phyloP scores from a whole-genome alignment of 1,139 yeast genomes.

The Saccharomyces hybrid region DNA sequence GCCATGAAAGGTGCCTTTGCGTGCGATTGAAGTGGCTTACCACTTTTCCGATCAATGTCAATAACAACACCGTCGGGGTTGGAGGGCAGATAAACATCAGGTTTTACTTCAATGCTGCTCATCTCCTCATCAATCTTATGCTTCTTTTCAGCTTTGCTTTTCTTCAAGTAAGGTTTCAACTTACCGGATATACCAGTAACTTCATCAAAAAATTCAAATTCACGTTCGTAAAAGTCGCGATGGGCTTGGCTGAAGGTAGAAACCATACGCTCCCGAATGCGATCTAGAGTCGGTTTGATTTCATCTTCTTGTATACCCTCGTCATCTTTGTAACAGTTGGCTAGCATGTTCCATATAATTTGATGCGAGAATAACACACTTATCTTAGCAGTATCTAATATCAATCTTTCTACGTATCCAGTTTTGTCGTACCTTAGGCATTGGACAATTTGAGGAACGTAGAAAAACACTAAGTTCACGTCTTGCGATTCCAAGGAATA shows the following conservation, averaged over 20 bases:
- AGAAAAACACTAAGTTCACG: constrained; percentile 83
- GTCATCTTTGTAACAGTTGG: constrained; percentile 87
- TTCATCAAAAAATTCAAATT: constrained; percentile 82
- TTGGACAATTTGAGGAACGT: constrained; percentile 97
- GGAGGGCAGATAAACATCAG: constrained; percentile 88
- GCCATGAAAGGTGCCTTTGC: constrained; percentile 99
- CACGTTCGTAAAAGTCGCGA: constrained; percentile 62
- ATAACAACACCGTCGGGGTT: constrained; percentile 90
- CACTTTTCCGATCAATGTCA: constrained; percentile 86
- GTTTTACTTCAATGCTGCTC: constrained; percentile 65
- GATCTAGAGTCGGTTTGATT: constrained; percentile 75
- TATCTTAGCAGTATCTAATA: constrained; percentile 85
- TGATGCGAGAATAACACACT: constrained; percentile 94
- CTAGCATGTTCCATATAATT: constrained; percentile 95
- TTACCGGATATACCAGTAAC: constrained; percentile 93
- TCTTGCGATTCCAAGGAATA: constrained; percentile 84
- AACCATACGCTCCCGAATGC: constrained; percentile 62
- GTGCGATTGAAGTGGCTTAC: constrained; percentile 91
- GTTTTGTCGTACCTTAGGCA: constrained; percentile 69
- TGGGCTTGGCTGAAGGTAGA: constrained; percentile 53
- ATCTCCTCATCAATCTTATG: constrained; percentile 94
- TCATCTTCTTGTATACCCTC: constrained; percentile 73
- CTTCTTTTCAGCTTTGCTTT: constrained; percentile 93
- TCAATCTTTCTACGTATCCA: constrained; percentile 84
- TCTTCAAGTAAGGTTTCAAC: constrained; percentile 86